Percentiles rank a stretch among this genome's conserved stretches.
These are phyloP conservation scores for Penicillium malachiteum DNA, from an alignment of 495 filamentous ascomycete genomes.

Conservation along the genomic window DNA sequence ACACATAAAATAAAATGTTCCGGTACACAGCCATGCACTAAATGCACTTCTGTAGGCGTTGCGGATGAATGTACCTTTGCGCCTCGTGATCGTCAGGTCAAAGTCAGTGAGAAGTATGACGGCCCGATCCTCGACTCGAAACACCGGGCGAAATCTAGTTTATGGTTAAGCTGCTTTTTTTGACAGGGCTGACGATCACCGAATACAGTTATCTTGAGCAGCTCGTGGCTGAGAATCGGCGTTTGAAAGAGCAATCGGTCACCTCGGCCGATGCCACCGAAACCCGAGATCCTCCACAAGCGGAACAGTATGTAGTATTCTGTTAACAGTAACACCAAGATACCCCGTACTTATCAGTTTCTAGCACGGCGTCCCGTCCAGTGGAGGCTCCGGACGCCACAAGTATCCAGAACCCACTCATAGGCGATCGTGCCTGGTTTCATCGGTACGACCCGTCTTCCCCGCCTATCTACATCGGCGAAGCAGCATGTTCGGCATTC, in stretches of 20 bases:
- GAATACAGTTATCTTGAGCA: constrained; percentile 35
- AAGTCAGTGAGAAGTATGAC: constrained; percentile 45
- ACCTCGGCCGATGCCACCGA: constrained; percentile 34
- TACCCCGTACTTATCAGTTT: neutral
- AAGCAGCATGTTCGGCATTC: constrained; percentile 48
- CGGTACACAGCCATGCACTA: constrained; percentile 40
- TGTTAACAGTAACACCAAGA: neutral
- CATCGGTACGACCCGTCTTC: constrained; percentile 42
- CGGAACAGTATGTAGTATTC: constrained; percentile 14
- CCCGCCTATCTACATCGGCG: constrained; percentile 47
- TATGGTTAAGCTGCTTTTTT: neutral
- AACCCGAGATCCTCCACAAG: constrained; percentile 13
- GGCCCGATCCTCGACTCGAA: neutral
- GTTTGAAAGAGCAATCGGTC: constrained; percentile 37
- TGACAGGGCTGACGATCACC: neutral
- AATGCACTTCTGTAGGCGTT: constrained; percentile 38
- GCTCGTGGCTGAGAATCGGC: constrained; percentile 38
- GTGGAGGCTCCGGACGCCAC: constrained; percentile 32
- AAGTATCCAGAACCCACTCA: constrained; percentile 39
- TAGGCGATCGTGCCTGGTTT: constrained; percentile 46
- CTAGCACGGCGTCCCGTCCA: constrained; percentile 20
- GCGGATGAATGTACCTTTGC: constrained; percentile 41
- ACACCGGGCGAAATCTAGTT: too few species aligned
- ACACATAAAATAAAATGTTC: constrained; percentile 49
- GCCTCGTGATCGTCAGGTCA: constrained; percentile 41